phyloP scores from a whole-genome alignment of 257 asterid genomes.

The Salvia splendens region DNA sequence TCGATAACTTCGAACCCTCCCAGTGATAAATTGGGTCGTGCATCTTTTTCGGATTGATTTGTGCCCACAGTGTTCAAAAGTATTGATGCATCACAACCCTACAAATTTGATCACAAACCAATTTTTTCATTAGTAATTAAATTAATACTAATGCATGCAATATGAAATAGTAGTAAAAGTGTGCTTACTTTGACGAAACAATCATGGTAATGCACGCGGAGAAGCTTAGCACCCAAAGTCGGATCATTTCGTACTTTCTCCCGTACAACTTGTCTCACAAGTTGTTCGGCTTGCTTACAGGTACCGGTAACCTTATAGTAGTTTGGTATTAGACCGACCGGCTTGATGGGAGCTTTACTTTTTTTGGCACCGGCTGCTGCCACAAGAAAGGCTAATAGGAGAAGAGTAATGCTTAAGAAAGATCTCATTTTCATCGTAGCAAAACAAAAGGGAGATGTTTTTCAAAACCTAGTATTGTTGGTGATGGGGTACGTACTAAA shows the following conservation, averaged over 20 bases:
- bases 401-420: not conserved
- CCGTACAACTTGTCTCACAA: conserved; percentile 38
- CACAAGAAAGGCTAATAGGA: conserved; percentile 16
- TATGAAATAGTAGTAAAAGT: not conserved
- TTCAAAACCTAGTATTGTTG: conserved; percentile 15
- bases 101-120: not conserved
- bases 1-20: conserved; percentile 50
- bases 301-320: conserved; percentile 29
- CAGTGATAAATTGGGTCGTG: conserved; percentile 45
- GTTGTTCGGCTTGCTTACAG: conserved; percentile 41
- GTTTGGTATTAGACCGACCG: conserved; percentile 17
- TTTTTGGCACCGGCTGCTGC: not conserved
- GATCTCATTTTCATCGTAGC: conserved; percentile 28
- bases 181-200: conserved; percentile 46
- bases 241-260: conserved; percentile 32
- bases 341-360: not conserved
- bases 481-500: too few relatives aligned
- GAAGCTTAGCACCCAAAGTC: conserved; percentile 44
- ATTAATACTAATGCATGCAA: not conserved
- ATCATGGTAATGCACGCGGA: conserved; percentile 56
- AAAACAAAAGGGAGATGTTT: not conserved
- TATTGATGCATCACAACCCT: conserved; percentile 61
- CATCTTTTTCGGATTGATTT: conserved; percentile 49
- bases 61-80: conserved; percentile 44
- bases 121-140: not conserved